Evolutionary conservation across 108 stramenopile genomes (phyloP), one percentile per base, ranked within the genome.

Genomic region (Cyclotella atomus): DNA sequence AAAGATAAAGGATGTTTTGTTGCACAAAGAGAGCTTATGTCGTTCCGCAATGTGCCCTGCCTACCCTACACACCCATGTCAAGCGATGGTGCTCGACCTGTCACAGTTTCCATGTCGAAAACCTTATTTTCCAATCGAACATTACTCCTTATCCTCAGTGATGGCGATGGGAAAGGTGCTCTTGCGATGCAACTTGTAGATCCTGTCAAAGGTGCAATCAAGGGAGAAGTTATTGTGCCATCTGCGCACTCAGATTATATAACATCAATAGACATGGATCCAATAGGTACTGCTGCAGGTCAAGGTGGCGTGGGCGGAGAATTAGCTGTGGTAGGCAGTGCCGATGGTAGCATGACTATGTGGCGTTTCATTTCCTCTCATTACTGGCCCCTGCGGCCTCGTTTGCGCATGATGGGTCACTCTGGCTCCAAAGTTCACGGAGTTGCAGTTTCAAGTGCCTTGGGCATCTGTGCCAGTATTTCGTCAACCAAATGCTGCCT

Each of bases 341-440:
- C 79, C 16, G 93, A 94, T 74, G 95, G 93, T 46, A 81, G 78
- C 53, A 84, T 87, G 30, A 89, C 87, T 7, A 66, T 96, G 52
- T 94, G 91, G 95, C 74, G 95, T 34, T 92, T 92, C 63, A 92
- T 92, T 79, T 92, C 93, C n/a, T 90, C 88, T 20, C 93, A 92
- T 50, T 92, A 88, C 72, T 81, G 92, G 53, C 95, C 92, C 1
- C 59, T 95, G 60, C 77, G 95, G 8, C 95, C 95, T 7, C 75
- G 92, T 19, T 73, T 89, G 1, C 84, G 87, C 1, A 68, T 95
- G 61, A 59, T 59, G 34, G 95, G 95, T 16, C 95, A 95, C 67
- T 54, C 63, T 14, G 92, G 91, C 19, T 64, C 85, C n/a, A 73
- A 82, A 28, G 71, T 95, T 15, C 30, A 76, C 30, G 86, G 87